Percentiles rank a stretch among this genome's conserved stretches.
Evolutionary conservation across 2,329 filamentous ascomycete species (phyloP).

Genomic region (Microcera coccophila): DNA sequence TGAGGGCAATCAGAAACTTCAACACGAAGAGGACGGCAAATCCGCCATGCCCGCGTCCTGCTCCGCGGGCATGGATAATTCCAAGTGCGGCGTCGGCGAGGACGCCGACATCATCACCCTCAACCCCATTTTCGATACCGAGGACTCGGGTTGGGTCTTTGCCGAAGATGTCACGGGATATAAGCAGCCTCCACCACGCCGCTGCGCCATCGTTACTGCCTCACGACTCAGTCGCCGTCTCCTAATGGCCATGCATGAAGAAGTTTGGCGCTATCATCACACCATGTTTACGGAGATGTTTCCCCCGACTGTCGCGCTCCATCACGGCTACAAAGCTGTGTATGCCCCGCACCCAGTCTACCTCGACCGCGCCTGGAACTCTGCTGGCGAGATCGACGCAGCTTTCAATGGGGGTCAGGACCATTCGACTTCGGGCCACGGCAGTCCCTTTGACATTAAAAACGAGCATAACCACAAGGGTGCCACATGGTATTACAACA

Average conservation of each 20-base stretch:
- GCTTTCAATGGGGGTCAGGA: constrained; percentile 76
- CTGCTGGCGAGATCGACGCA: constrained; percentile 60
- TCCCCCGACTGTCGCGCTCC: constrained; percentile 64
- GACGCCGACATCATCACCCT: constrained; percentile 73
- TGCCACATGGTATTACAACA: constrained; percentile 81
- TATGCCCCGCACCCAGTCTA: constrained; percentile 80
- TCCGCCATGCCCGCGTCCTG: constrained; percentile 54
- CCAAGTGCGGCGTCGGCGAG: constrained; percentile 64
- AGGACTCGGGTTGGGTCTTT: constrained; percentile 69
- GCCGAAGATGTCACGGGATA: constrained; percentile 68
- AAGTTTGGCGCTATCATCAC: constrained; percentile 62
- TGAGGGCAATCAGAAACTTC: constrained; percentile 43
- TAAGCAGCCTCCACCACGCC: constrained; percentile 57
- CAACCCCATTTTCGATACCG: constrained; percentile 71
- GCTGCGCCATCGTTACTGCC: constrained; percentile 68
- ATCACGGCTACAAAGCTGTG: constrained; percentile 74
- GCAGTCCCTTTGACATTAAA: constrained; percentile 62
- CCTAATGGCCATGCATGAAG: constrained; percentile 69
- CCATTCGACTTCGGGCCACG: constrained; percentile 59
- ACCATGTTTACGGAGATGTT: constrained; percentile 81
- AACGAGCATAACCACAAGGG: constrained; percentile 82
- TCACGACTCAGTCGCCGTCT: constrained; percentile 64
- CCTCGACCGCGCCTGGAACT: constrained; percentile 70
- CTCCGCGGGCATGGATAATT: constrained; percentile 47
- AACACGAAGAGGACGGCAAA: constrained; percentile 50